These are phyloP conservation scores for Fragaria vesca DNA, from an alignment of 306 rosid genomes.

Conservation along the genomic window DNA sequence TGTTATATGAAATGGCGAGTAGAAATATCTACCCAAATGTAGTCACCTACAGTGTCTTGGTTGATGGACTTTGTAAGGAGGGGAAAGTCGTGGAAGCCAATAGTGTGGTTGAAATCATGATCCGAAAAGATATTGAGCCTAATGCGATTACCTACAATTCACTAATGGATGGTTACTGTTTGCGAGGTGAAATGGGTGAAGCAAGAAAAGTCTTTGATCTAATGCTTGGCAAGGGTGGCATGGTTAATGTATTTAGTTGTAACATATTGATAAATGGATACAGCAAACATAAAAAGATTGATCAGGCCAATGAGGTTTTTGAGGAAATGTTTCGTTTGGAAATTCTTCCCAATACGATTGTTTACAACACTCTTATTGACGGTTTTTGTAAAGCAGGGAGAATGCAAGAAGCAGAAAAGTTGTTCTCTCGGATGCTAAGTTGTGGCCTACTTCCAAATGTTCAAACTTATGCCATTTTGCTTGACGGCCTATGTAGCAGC, in stretches of 20 bases:
- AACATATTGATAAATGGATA: too few relatives aligned
- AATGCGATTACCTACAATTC: too few relatives aligned
- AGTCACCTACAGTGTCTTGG: neutral
- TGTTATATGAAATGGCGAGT: neutral
- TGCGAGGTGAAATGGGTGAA: neutral
- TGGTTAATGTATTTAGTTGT: neutral
- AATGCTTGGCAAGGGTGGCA: neutral
- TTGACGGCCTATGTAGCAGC: neutral
- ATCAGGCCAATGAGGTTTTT: too few relatives aligned
- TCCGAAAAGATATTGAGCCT: too few relatives aligned
- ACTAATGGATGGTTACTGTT: neutral
- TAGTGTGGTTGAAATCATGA: neutral
- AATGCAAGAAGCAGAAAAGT: too few relatives aligned
- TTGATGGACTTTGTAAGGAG: neutral
- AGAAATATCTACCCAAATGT: neutral
- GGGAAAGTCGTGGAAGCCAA: neutral
- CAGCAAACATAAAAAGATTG: neutral
- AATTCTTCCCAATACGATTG: accelerated
- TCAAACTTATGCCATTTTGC: too few relatives aligned
- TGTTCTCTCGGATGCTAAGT: too few relatives aligned
- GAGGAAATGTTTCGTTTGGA: too few relatives aligned
- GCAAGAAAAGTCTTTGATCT: neutral
- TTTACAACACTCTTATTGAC: too few relatives aligned
- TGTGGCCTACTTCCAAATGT: too few relatives aligned
- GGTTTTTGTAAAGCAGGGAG: too few relatives aligned